phyloP scores from a whole-genome alignment of 2,329 filamentous ascomycete species.

The Xylaria sp. region DNA sequence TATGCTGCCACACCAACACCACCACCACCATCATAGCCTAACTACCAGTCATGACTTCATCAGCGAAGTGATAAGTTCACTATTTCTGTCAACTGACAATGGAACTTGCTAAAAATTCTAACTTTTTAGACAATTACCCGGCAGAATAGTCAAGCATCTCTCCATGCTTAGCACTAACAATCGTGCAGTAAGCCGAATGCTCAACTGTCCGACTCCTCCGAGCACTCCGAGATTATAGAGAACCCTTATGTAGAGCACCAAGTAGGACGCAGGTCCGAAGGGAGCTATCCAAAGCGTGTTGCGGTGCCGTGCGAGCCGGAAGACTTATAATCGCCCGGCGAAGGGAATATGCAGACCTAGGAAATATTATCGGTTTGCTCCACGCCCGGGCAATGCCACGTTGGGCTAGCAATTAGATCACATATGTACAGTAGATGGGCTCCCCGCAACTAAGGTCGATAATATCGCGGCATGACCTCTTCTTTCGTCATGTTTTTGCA shows the following conservation, averaged over 20 bases:
- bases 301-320: neutral
- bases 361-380: neutral
- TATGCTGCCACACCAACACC: neutral
- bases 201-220: neutral
- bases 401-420: neutral
- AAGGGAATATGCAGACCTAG: no score
- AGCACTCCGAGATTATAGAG: neutral
- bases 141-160: neutral
- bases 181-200: neutral
- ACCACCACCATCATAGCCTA: neutral
- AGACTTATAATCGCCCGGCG: no score
- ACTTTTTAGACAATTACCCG: neutral
- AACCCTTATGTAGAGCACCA: neutral
- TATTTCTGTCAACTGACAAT: neutral
- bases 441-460: neutral
- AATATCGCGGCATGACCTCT: neutral
- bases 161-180: neutral
- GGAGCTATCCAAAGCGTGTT: neutral
- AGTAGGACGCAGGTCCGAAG: neutral
- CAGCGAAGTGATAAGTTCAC: neutral
- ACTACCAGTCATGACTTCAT: neutral
- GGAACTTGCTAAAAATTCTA: neutral
- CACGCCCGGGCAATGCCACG: neutral
- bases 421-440: neutral
- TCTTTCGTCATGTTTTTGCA: neutral